These are phyloP conservation scores for Metschnikowia kunwiensis DNA, from an alignment of 805 yeast genomes.

Conservation along the genomic window DNA sequence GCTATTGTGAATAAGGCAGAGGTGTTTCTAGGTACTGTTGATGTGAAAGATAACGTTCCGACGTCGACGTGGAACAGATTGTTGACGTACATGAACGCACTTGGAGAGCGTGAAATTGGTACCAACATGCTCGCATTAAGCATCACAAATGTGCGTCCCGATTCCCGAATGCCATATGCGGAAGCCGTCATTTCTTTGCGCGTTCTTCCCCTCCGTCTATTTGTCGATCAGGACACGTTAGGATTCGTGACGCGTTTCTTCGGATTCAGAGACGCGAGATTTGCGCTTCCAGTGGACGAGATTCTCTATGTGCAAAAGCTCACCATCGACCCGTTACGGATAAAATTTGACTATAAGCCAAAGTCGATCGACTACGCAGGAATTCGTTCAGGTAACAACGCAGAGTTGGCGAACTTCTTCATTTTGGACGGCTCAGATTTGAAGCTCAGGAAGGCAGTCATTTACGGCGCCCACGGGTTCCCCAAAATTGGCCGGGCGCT, in stretches of 20 bases:
- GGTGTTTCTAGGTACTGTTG: constrained; percentile 51
- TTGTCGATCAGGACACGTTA: constrained; percentile 90
- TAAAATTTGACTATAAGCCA: constrained; percentile 88
- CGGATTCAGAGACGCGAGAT: constrained; percentile 72
- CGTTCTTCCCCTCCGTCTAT: constrained; percentile 72
- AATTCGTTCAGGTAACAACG: constrained; percentile 77
- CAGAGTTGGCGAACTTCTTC: constrained; percentile 86
- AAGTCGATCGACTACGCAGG: constrained; percentile 84
- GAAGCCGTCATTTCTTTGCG: constrained; percentile 57
- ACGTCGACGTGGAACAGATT: constrained; percentile 91
- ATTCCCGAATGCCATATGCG: constrained; percentile 57
- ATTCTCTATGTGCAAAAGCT: constrained; percentile 66
- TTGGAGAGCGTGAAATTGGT: constrained; percentile 69
- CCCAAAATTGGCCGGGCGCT: constrained; percentile 54
- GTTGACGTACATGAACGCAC: constrained; percentile 62
- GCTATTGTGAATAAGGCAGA: constrained; percentile 50
- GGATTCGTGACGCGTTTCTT: constrained; percentile 80
- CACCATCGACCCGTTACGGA: constrained; percentile 52
- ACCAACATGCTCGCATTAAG: constrained; percentile 57
- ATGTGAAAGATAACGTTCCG: constrained; percentile 71
- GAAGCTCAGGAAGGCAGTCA: constrained; percentile 52
- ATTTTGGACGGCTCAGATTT: constrained; percentile 83
- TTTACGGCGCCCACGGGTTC: constrained; percentile 79
- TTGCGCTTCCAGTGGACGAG: constrained; percentile 64
- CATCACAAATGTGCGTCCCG: constrained; percentile 63